Conservation (phyloP, 2,329 filamentous ascomycete species). For the Paecilomyces fulvus region DNA sequence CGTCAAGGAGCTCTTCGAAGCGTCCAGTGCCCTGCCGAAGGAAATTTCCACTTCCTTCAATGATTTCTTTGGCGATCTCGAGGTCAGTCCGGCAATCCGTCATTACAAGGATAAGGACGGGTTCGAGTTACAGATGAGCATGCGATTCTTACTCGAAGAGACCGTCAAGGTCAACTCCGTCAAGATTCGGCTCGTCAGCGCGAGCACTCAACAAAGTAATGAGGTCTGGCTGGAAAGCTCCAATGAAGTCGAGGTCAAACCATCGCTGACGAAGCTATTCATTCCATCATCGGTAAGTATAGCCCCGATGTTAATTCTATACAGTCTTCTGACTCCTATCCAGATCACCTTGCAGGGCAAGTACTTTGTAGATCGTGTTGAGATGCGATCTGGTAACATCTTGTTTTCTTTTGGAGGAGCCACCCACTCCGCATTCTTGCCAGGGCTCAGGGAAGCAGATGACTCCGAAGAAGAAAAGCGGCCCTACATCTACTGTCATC, state of each 20-base stretch:
- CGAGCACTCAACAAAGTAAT: slow-evolving; percentile 40
- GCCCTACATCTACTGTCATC: slow-evolving; percentile 64
- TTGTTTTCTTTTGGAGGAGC: slow-evolving; percentile 26
- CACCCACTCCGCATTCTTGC: slow-evolving; percentile 19
- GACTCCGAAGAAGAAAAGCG: slow-evolving; percentile 32
- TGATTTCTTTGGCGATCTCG: slow-evolving; percentile 64
- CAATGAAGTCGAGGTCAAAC: slow-evolving; percentile 41
- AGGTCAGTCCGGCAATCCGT: slow-evolving; percentile 58
- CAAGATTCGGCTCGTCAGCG: slow-evolving; percentile 54
- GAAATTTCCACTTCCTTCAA: slow-evolving; percentile 61
- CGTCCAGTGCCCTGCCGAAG: slow-evolving; percentile 44
- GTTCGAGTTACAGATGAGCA: slow-evolving; percentile 59
- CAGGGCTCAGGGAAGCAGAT: slow-evolving; percentile 27
- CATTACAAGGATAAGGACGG: slow-evolving; percentile 67
- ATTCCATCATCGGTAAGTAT: slow-evolving; percentile 40
- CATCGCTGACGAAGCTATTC: slow-evolving; percentile 46
- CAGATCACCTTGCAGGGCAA: slow-evolving; percentile 50
- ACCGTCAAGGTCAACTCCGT: slow-evolving; percentile 58
- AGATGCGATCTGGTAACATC: slow-evolving; percentile 42
- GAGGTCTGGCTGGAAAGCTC: slow-evolving; percentile 59
- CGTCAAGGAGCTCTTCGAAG: slow-evolving; percentile 37
- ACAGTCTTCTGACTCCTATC: slow-evolving; percentile 1
- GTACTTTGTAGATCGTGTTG: slow-evolving; percentile 66
- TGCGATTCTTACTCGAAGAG: slow-evolving; percentile 66
- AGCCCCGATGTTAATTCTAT: slow-evolving; percentile 3